Evolutionary conservation across 1,284 basidiomycete genomes (phyloP).

Genomic region (Cutaneotrichosporon sp.): DNA sequence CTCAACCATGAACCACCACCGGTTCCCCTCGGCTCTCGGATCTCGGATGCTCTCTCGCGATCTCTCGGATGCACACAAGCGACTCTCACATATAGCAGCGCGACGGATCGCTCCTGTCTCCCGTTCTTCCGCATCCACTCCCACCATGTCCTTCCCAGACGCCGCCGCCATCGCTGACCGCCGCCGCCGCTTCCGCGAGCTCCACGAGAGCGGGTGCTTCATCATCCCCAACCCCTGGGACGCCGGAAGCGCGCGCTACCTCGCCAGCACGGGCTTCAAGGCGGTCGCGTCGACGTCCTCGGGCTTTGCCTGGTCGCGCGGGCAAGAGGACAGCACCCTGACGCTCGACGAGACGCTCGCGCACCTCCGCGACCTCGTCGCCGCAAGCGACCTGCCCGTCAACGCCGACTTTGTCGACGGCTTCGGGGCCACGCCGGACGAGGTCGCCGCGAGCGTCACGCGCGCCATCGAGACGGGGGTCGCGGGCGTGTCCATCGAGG

Average conservation of each 20-base stretch:
- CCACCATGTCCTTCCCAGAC: not conserved
- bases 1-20: no score
- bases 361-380: not conserved
- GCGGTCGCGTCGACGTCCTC: slow-evolving; percentile 8
- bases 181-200: slow-evolving; percentile 9
- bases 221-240: slow-evolving; percentile 14
- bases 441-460: not conserved
- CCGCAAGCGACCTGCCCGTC: not conserved
- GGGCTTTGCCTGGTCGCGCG: slow-evolving; percentile 6
- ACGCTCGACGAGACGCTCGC: slow-evolving; percentile 7
- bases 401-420: slow-evolving; percentile 17
- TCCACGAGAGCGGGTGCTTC: slow-evolving; percentile 13
- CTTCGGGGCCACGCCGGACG: slow-evolving; percentile 7
- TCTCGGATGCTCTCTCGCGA: no score
- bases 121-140: no score
- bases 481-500: slow-evolving; percentile 13
- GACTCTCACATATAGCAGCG: no score
- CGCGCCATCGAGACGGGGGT: slow-evolving; percentile 9
- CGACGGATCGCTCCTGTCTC: no score
- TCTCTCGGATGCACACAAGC: no score
- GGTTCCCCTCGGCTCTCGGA: no score
- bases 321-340: not conserved
- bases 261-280: slow-evolving; percentile 9
- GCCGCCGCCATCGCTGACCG: slow-evolving; percentile 2
- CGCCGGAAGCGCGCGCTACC: slow-evolving; percentile 6